Percentiles rank a stretch among this genome's conserved stretches.
Conservation (phyloP, 371 early-diverging fungal species). For the Lichtheimia ramosa region DNA sequence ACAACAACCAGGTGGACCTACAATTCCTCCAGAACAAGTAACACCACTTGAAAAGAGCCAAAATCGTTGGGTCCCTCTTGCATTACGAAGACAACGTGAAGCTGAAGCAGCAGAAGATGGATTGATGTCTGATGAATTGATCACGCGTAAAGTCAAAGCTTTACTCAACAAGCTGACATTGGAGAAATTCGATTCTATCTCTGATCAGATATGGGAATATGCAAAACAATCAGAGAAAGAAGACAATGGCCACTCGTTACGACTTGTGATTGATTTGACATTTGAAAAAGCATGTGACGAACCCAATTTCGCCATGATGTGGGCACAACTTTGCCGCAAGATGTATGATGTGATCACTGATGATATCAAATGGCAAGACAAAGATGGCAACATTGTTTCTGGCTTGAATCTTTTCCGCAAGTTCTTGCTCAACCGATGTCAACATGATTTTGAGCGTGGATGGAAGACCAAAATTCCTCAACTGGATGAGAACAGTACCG, state of each 20-base stretch:
- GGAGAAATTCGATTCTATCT: constrained; percentile 89
- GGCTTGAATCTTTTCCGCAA: constrained; percentile 85
- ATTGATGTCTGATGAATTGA: constrained; percentile 57
- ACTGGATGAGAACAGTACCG: constrained; percentile 25
- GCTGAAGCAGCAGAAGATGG: constrained; percentile 22
- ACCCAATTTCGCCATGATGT: constrained; percentile 84
- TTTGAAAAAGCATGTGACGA: constrained; percentile 97
- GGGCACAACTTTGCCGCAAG: constrained; percentile 84
- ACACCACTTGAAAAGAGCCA: constrained; percentile 80
- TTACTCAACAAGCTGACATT: constrained; percentile 93
- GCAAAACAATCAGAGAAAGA: constrained; percentile 70
- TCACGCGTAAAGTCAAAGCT: constrained; percentile 80
- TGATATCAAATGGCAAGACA: constrained; percentile 52
- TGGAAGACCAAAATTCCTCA: constrained; percentile 68
- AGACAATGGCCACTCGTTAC: constrained; percentile 67
- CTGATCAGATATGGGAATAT: constrained; percentile 78
- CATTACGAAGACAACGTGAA: constrained; percentile 26
- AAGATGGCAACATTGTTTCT: constrained; percentile 53
- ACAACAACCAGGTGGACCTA: constrained; percentile 49
- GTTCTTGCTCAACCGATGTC: constrained; percentile 88
- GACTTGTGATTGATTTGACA: constrained; percentile 76
- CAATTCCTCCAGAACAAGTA: constrained; percentile 66
- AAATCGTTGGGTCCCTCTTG: constrained; percentile 81
- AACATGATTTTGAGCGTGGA: constrained; percentile 84
- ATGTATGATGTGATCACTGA: constrained; percentile 58